Evolutionary conservation across 805 yeast species (phyloP), one percentile per base, ranked within the genome.

Genomic region (Pichia kluyveri): DNA sequence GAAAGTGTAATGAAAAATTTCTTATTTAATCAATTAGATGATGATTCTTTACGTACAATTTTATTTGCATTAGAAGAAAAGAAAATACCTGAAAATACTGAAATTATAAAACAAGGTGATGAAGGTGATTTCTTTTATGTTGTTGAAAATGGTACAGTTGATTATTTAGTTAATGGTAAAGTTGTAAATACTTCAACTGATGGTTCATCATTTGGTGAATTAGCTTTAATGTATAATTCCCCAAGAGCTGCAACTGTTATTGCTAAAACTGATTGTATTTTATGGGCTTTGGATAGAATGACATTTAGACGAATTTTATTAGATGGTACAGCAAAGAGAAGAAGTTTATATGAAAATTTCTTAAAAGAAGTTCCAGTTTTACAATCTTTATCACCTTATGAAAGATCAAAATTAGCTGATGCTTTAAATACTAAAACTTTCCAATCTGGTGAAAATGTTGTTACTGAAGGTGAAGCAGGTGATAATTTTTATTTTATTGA

Each of bases 161-260:
- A 87, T 53, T 90, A 81, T 59, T 76, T 73, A 56, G 90, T 85
- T 32, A 79, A 87, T 62, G 84, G 80, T 45, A 63, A 75, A 41
- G 76, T 80, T 59, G 91, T 89, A 38, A 82, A 78, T 61, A 71
- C 84, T 1, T 76, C 86, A n/a, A 83, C 86, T 10, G 80, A 87
- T 38, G 97, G 98, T 8, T 79, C 95, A 5, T 82, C 91, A 41
- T 93, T 93, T 67, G 99, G 99, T 62, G 99, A 93, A 67, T 76
- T 93, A 60, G 99, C 99, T 4, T 75, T 93, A 58, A 89, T 93
- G 96, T 91, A 93, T 71, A 91, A 93, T 66, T 82, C 96, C 18
- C 97, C 97, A 52, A 82, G 99, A 68, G 98, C 98, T 8, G 98
- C 98, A 10, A 88, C 98, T 1, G 97, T 86, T 1, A 59, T 75